Evolutionary conservation across 139 green algal genomes (phyloP), one percentile per base, ranked within the genome.

Genomic region (Volvox reticuliferus): DNA sequence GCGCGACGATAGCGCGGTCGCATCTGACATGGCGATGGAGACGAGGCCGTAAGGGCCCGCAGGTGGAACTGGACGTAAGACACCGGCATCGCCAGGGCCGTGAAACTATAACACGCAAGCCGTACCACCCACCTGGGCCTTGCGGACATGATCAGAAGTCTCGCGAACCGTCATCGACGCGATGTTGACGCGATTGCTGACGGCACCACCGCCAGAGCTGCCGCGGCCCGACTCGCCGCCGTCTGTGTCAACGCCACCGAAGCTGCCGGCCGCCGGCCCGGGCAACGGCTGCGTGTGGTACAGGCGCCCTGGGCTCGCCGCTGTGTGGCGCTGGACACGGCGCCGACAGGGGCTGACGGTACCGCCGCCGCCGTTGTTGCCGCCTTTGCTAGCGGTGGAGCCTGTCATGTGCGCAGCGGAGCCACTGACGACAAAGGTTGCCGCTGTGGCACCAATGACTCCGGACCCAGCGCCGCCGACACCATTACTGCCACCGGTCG

Each of bases 261-360:
- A 19, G 17, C 55, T 37, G 22, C 63, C 81, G 12, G n/a, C 21
- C 17, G 65, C 12, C 6, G 80, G 5, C 30, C 30, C 69, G 1
- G 16, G 28, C 28, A 89, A 71, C 37, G 75, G 84, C 69, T 89
- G 84, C 35, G 84, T 82, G 68, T 55, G 69, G 28, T 68, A 63
- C 12, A 82, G 37, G 17, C 37, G 69, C 37, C 68, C 37, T 0
- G 84, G 84, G 84, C 84, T 89, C 65, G 65, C 65, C 65, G 65
- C 65, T 12, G 65, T 28, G 44, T 55, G 44, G 5, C 44, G 5
- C 44, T 55, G 44, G 83, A 37, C 75, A 17, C 75, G 67, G 67
- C 33, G 50, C 65, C 26, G 67, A 1, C 35, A 26, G 13, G 21
- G 67, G 83, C 83, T n/a, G 68, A 19, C 67, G 0, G 26, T 37